Percentiles rank a stretch among this genome's conserved stretches.
Conservation (phyloP, 1,284 basidiomycete species). For the Cystobasidiaceae sp. region DNA sequence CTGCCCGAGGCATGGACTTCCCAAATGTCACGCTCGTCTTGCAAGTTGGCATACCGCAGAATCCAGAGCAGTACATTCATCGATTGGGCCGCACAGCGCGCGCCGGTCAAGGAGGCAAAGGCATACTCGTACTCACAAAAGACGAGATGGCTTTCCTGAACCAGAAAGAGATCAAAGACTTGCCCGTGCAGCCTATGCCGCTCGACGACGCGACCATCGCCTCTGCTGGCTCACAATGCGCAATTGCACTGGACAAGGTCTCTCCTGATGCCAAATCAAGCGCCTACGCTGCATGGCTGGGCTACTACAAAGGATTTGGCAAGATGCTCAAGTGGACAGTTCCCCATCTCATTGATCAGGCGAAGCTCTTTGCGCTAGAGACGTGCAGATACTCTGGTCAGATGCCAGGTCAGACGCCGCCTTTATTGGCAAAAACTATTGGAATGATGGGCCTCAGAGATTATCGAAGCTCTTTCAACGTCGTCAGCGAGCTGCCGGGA, state of each 20-base stretch:
- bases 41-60: constrained; percentile 54
- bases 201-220: constrained; percentile 28
- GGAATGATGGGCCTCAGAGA: constrained; percentile 19
- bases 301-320: constrained; percentile 56
- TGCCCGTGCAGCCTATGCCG: constrained; percentile 38
- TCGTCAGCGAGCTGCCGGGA: background rate
- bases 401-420: constrained; percentile 46
- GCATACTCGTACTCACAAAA: constrained; percentile 57
- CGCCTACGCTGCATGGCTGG: constrained; percentile 57
- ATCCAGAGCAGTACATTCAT: constrained; percentile 48
- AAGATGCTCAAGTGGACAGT: constrained; percentile 51
- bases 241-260: constrained; percentile 42
- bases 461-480: constrained; percentile 1
- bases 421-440: constrained; percentile 51
- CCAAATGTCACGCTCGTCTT: constrained; percentile 53
- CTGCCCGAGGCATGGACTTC: constrained; percentile 68
- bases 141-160: constrained; percentile 57
- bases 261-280: constrained; percentile 51
- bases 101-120: constrained; percentile 53
- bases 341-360: constrained; percentile 51
- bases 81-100: constrained; percentile 53
- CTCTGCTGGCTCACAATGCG: constrained; percentile 39
- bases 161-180: constrained; percentile 50
- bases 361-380: constrained; percentile 52
- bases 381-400: constrained; percentile 51